Conservation (phyloP, 371 early-diverging fungal genomes). For the Dipsacomyces acuminosporus region DNA sequence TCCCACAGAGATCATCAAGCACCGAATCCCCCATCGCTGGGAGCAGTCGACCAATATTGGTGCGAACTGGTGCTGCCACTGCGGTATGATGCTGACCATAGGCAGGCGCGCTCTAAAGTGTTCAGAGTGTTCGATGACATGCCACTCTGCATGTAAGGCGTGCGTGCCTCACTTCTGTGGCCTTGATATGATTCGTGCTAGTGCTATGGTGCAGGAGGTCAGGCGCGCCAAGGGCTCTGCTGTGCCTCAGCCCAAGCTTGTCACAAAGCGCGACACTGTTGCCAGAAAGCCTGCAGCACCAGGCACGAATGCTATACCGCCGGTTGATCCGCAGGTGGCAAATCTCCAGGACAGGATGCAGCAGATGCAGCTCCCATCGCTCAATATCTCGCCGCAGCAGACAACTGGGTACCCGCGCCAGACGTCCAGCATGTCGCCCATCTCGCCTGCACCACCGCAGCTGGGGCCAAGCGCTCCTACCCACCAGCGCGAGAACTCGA, state of each 20-base stretch:
- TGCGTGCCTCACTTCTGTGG: slow-evolving; percentile 94
- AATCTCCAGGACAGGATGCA: slow-evolving; percentile 23
- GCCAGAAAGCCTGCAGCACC: slow-evolving; percentile 19
- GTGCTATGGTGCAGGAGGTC: slow-evolving; percentile 72
- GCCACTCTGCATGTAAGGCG: slow-evolving; percentile 79
- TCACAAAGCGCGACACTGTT: slow-evolving; percentile 45
- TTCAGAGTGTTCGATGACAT: slow-evolving; percentile 70
- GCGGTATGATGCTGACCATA: slow-evolving; percentile 89
- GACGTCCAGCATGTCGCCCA: slow-evolving; percentile 2
- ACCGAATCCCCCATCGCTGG: slow-evolving; percentile 93
- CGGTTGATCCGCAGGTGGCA: slow-evolving; percentile 33
- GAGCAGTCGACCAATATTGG: slow-evolving; percentile 68
- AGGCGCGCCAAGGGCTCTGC: slow-evolving; percentile 54
- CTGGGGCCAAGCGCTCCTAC: slow-evolving; percentile 10
- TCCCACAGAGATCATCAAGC: slow-evolving; percentile 60
- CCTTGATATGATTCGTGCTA: slow-evolving; percentile 75
- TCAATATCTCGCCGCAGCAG: not conserved
- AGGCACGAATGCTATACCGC: not conserved
- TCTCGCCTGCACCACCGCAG: slow-evolving; percentile 20
- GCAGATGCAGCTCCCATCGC: slow-evolving; percentile 25
- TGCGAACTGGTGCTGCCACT: slow-evolving; percentile 95
- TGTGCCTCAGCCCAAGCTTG: slow-evolving; percentile 37
- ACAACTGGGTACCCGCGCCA: slow-evolving; percentile 1
- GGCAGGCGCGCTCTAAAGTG: slow-evolving; percentile 69
- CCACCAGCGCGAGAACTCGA: slow-evolving; percentile 37